Evolutionary conservation across 1,139 yeast genomes (phyloP).

Genomic region (Citeromyces hawaiiensis): DNA sequence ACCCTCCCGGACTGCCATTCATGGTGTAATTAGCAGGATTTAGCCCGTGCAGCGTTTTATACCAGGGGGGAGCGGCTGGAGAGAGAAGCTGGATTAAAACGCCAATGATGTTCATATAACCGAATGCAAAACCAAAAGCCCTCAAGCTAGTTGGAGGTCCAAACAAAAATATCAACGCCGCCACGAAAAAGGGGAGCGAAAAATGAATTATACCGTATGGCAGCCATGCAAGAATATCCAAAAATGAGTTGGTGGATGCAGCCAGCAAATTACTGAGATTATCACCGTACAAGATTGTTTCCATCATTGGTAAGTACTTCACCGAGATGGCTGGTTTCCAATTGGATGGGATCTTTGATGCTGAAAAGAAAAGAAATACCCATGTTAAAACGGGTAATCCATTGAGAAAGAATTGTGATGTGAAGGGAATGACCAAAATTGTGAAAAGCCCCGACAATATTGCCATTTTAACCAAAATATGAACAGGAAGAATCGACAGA

Average conservation of each 20-base stretch:
- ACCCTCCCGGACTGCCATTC: constrained; percentile 95
- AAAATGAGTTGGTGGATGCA: constrained; percentile 45
- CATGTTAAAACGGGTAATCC: constrained; percentile 83
- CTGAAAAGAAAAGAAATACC: constrained; percentile 74
- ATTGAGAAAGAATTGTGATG: constrained; percentile 75
- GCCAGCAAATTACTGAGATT: constrained; percentile 82
- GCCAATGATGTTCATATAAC: constrained; percentile 89
- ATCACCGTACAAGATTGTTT: constrained; percentile 88
- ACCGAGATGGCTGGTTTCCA: constrained; percentile 89
- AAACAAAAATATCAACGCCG: constrained; percentile 66
- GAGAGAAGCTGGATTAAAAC: constrained; percentile 70
- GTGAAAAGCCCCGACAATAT: constrained; percentile 23
- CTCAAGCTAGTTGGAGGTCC: constrained; percentile 88
- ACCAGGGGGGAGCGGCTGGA: constrained; percentile 99
- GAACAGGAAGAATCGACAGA: constrained; percentile 36
- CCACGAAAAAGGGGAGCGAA: constrained; percentile 79
- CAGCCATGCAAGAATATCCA: constrained; percentile 87
- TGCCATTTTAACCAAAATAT: constrained; percentile 29
- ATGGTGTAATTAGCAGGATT: constrained; percentile 85
- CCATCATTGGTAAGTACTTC: constrained; percentile 85
- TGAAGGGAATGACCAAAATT: constrained; percentile 53
- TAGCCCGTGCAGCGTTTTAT: constrained; percentile 72
- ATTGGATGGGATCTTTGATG: constrained; percentile 61
- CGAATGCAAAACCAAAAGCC: constrained; percentile 88
- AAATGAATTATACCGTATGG: constrained; percentile 93